These are phyloP conservation scores for Talaromyces sp. DNA, from an alignment of 2,329 filamentous ascomycete genomes.

Conservation along the genomic window DNA sequence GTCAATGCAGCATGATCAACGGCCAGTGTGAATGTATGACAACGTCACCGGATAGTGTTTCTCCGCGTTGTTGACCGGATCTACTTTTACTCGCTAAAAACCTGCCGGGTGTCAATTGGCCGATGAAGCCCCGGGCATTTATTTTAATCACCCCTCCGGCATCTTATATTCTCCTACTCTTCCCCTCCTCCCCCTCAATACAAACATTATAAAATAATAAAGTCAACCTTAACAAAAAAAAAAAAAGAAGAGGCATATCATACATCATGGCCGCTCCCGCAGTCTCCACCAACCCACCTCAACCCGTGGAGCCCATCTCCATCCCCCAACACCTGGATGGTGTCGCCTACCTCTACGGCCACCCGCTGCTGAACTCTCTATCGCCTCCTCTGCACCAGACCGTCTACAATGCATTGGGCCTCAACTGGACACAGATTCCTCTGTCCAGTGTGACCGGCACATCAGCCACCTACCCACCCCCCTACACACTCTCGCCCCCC, in stretches of 20 bases:
- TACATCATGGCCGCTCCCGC: conserved; percentile 28
- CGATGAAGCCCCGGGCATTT: neutral
- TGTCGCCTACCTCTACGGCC: conserved; percentile 60
- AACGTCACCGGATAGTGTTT: conserved; percentile 19
- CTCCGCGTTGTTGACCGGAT: conserved; percentile 15
- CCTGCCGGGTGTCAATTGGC: conserved; percentile 9
- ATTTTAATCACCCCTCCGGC: neutral
- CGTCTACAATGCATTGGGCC: conserved; percentile 53
- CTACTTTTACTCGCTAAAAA: conserved; percentile 16
- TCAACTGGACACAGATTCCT: conserved; percentile 57
- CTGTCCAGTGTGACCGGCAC: conserved; percentile 40
- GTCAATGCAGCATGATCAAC: neutral
- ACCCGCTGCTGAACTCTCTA: conserved; percentile 59
- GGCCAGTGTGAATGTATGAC: too few species aligned
- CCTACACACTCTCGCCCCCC: conserved; percentile 38
- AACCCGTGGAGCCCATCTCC: conserved; percentile 36
- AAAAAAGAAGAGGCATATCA: neutral
- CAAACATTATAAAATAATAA: neutral
- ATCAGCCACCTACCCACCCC: conserved; percentile 35
- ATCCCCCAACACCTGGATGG: conserved; percentile 45
- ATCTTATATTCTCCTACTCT: neutral
- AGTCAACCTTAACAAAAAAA: neutral
- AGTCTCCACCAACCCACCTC: conserved; percentile 15
- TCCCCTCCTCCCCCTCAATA: neutral
- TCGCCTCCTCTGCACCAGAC: conserved; percentile 59